These are phyloP conservation scores for Pseudogymnoascus sp. DNA, from an alignment of 2,329 filamentous ascomycete species.

Conservation along the genomic window DNA sequence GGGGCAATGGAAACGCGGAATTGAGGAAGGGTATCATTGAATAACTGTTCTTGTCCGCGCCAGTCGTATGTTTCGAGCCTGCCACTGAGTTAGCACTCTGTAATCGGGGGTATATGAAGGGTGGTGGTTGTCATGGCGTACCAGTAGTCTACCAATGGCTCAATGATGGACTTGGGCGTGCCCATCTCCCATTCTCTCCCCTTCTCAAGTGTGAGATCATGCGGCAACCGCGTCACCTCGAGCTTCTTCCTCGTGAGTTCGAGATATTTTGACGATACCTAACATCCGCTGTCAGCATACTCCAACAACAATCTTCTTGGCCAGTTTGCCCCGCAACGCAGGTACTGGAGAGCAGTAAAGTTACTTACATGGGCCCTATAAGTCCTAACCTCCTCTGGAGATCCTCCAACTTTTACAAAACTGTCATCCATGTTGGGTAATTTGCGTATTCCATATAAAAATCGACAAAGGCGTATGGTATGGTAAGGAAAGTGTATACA, in stretches of 20 bases:
- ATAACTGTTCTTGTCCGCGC: constrained; percentile 46
- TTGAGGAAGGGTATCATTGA: constrained; percentile 54
- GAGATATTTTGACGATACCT: constrained; percentile 60
- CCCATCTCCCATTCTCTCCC: constrained; percentile 45
- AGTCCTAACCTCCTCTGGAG: constrained; percentile 38
- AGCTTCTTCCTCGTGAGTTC: constrained; percentile 60
- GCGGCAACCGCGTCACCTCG: constrained; percentile 55
- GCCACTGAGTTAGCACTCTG: constrained; percentile 3
- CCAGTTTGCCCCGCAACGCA: not conserved
- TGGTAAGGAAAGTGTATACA: not conserved
- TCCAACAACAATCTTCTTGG: not conserved
- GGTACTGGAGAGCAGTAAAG: not conserved
- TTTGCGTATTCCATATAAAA: constrained; percentile 1
- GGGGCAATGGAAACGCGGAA: constrained; percentile 48
- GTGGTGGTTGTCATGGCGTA: constrained; percentile 27
- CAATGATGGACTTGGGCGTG: constrained; percentile 48
- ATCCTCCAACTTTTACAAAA: not conserved
- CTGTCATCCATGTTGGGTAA: constrained; percentile 9
- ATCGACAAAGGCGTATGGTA: not conserved
- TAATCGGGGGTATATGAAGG: not conserved
- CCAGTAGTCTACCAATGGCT: constrained; percentile 59
- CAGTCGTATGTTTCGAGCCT: constrained; percentile 61
- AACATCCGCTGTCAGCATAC: not conserved
- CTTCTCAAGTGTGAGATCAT: constrained; percentile 42
- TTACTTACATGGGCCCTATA: constrained; percentile 49